A percentile compares a stretch with the other conserved stretches of the same genome.
Evolutionary conservation across 2,329 filamentous ascomycete genomes (phyloP).

Genomic region (Fusarium udum): DNA sequence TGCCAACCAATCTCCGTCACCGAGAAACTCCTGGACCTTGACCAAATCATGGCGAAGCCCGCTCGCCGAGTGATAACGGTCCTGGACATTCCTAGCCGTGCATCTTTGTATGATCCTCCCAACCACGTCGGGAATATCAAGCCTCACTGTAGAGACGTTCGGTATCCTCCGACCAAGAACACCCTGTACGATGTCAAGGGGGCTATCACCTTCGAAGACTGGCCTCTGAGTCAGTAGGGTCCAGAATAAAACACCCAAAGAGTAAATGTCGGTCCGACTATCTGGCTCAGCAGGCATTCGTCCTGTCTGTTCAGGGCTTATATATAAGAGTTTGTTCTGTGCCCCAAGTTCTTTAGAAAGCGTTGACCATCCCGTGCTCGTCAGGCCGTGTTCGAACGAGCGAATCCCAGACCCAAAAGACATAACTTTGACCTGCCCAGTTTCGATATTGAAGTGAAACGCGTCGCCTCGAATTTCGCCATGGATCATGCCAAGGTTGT

Average conservation of each 20-base stretch:
- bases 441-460: slow-evolving; percentile 83
- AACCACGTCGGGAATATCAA: slow-evolving; percentile 86
- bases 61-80: slow-evolving; percentile 89
- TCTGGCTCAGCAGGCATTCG: slow-evolving; percentile 93
- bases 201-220: slow-evolving; percentile 81
- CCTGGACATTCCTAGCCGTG: slow-evolving; percentile 86
- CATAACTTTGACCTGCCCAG: slow-evolving; percentile 77
- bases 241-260: slow-evolving; percentile 89
- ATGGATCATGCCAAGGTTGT: slow-evolving; percentile 85
- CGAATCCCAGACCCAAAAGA: slow-evolving; percentile 88
- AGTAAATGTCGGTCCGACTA: slow-evolving; percentile 92
- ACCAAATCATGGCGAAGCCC: slow-evolving; percentile 84
- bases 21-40: slow-evolving; percentile 77
- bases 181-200: slow-evolving; percentile 90
- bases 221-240: slow-evolving; percentile 81
- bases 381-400: slow-evolving; percentile 89
- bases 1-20: slow-evolving; percentile 75
- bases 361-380: slow-evolving; percentile 84
- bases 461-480: slow-evolving; percentile 91
- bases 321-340: slow-evolving; percentile 89
- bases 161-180: slow-evolving; percentile 83
- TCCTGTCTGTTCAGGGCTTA: slow-evolving; percentile 94
- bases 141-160: slow-evolving; percentile 77
- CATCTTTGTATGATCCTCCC: slow-evolving; percentile 89
- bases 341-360: slow-evolving; percentile 86